These are phyloP conservation scores for Globisporangium nagaii DNA, from an alignment of 352 stramenopile genomes.

Conservation along the genomic window DNA sequence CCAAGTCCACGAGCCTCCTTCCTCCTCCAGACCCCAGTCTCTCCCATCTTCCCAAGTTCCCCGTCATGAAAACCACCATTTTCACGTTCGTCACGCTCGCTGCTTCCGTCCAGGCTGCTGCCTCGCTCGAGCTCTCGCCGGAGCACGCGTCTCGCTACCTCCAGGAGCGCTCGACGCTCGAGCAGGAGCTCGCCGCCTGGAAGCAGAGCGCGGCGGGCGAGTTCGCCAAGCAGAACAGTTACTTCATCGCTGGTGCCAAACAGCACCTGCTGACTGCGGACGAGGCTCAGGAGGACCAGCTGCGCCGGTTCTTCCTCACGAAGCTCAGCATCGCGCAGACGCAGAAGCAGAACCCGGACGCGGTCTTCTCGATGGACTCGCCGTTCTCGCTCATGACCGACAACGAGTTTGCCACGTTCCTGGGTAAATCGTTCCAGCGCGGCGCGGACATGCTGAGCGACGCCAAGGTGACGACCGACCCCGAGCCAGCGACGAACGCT, in stretches of 20 bases:
- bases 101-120: conserved; percentile 7
- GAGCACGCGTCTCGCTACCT: conserved; percentile 39
- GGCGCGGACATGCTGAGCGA: neutral
- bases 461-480: neutral
- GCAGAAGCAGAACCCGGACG: conserved; percentile 47
- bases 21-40: conserved; percentile 6
- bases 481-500: conserved; percentile 2
- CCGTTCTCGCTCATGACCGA: conserved; percentile 73
- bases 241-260: conserved; percentile 18
- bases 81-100: conserved; percentile 21
- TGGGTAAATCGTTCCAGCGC: conserved; percentile 36
- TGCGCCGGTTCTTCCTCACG: conserved; percentile 53
- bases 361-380: conserved; percentile 57
- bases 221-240: conserved; percentile 42
- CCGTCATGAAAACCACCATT: conserved; percentile 26
- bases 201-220: conserved; percentile 42
- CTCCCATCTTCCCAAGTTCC: conserved; percentile 8
- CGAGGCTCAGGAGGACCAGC: conserved; percentile 26
- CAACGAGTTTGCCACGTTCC: conserved; percentile 52
- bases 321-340: conserved; percentile 54
- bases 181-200: conserved; percentile 38
- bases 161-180: conserved; percentile 28
- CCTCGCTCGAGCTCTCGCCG: conserved; percentile 19
- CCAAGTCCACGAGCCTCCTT: neutral
- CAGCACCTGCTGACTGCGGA: conserved; percentile 9